Conservation (phyloP, 1,139 yeast species). For the Saccharomyces hybrid region DNA sequence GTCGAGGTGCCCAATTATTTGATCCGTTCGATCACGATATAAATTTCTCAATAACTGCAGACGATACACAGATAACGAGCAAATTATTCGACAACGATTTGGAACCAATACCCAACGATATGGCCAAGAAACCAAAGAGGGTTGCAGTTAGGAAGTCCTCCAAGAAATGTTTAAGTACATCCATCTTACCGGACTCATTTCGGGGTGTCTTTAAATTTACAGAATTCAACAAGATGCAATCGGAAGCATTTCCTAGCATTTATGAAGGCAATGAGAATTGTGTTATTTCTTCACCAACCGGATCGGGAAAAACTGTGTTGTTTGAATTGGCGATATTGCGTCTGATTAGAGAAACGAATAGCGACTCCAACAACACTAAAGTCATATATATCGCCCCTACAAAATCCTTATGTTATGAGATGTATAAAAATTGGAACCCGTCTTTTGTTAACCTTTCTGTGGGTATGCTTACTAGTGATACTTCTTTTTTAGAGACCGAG, state of each 20-base stretch:
- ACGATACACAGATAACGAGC: conserved; percentile 12
- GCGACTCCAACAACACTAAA: conserved; percentile 28
- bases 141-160: conserved; percentile 1
- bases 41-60: conserved; percentile 9
- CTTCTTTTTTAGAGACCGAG: conserved; percentile 37
- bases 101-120: neutral
- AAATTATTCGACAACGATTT: conserved; percentile 1
- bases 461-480: conserved; percentile 46
- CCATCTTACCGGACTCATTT: conserved; percentile 28
- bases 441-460: conserved; percentile 38
- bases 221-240: conserved; percentile 45
- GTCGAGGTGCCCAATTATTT: neutral
- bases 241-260: conserved; percentile 36
- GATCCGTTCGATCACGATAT: conserved; percentile 1
- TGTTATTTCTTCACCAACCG: conserved; percentile 48
- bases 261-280: conserved; percentile 37
- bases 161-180: conserved; percentile 4
- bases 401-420: conserved; percentile 44
- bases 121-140: conserved; percentile 3
- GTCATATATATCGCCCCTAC: conserved; percentile 49
- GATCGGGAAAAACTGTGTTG: conserved; percentile 50
- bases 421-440: conserved; percentile 38
- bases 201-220: conserved; percentile 34
- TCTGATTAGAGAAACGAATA: conserved; percentile 23
- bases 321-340: conserved; percentile 47